phyloP scores from a whole-genome alignment of 1,284 basidiomycete species.

The Ceratorhiza oryzae-sativae region DNA sequence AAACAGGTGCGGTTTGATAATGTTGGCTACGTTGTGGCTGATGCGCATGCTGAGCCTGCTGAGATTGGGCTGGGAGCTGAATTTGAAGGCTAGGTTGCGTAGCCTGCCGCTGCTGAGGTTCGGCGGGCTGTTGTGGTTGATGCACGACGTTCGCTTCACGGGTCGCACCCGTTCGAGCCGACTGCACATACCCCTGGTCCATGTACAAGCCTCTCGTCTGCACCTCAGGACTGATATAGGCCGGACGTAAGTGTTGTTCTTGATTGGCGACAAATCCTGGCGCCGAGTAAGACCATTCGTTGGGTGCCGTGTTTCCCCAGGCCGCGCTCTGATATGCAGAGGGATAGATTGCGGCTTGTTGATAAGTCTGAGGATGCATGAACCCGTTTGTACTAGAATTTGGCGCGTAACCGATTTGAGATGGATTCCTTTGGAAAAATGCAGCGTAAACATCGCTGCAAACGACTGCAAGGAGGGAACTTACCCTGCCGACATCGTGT shows the following conservation, averaged over 20 bases:
- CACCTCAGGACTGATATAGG: constrained; percentile 4
- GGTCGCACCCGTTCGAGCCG: background rate
- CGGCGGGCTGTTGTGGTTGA: background rate
- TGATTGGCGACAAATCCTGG: background rate
- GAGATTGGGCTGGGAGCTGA: background rate
- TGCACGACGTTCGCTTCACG: background rate
- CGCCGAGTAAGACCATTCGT: background rate
- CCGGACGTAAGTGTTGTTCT: background rate
- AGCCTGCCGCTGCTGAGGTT: background rate
- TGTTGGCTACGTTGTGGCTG: background rate
- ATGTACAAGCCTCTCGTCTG: background rate
- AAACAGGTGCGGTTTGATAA: background rate
- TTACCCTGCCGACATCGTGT: background rate
- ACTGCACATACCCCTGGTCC: background rate
- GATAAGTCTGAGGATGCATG: background rate
- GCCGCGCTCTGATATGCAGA: background rate
- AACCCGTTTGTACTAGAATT: background rate
- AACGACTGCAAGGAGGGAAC: background rate
- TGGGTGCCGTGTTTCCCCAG: background rate
- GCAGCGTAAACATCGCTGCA: background rate
- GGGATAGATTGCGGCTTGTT: background rate
- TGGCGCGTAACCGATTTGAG: background rate
- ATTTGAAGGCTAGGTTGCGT: background rate
- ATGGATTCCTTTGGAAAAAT: background rate
- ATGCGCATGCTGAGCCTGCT: background rate